Evolutionary conservation across 257 asterid genomes (phyloP), one percentile per base, ranked within the genome.

Genomic region (Solanum ossicruentum): DNA sequence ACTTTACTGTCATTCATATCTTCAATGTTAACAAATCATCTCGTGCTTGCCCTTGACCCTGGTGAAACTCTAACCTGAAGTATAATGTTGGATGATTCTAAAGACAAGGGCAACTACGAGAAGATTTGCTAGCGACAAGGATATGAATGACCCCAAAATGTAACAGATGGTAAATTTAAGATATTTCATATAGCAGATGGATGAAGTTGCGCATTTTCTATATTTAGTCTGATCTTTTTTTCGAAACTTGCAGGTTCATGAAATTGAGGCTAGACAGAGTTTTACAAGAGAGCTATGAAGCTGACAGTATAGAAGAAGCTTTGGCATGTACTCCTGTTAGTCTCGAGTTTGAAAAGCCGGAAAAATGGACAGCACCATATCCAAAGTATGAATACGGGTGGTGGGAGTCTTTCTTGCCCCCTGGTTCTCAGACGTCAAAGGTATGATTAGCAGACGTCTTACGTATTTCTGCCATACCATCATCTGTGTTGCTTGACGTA

Each of bases 321-420:
- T 89, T 94, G 91, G 97, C 93, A 85, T 94, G 94, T 18, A 87
- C 87, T 86, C 94, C 97, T 18, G 92, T 86, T 12, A 79, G 87
- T 83, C 82, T 95, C 9, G 88, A 92, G 91, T 95, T 94, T 87
- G 95, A 90, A 43, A 93, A 92, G 91, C 98, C 97, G 0, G 92
- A 92, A 26, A 94, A 90, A 49, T 95, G 99, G 99, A 90, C 92
- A 0, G 99, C 99, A 73, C 99, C 98, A 67, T 95, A 94, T 87
- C 89, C 98, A 21, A 95, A 94, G 90, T 95, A 94, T 18, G 92
- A 94, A 82, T 92, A 10, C 7, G 99, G 98, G 32, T 95, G 99
- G 97, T 94, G 99, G 99, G 97, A 92, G 86, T 86, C 92, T 21
- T 95, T 92, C 91, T 93, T 95, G 56, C 97, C 90, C 72, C 87